Conservation (phyloP, 2,329 filamentous ascomycete genomes). For the Aureobasidium sp. region DNA sequence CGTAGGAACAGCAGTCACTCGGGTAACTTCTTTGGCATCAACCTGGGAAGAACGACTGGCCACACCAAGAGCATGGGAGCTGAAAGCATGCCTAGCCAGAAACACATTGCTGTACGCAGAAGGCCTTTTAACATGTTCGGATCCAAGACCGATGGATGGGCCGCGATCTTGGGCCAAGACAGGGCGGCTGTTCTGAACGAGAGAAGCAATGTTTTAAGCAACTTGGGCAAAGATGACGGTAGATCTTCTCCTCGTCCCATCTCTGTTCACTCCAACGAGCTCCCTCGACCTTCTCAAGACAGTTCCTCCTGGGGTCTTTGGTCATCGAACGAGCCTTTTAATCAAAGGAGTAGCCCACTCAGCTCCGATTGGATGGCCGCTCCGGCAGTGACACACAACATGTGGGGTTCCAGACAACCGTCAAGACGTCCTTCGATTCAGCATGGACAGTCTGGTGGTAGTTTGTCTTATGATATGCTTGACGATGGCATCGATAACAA, state of each 20-base stretch:
- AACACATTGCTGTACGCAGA: slow-evolving; percentile 36
- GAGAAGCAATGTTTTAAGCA: neutral
- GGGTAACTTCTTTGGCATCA: slow-evolving; percentile 39
- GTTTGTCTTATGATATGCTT: slow-evolving; percentile 47
- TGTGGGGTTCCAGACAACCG: slow-evolving; percentile 57
- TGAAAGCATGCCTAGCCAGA: slow-evolving; percentile 21
- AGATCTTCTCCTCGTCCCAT: slow-evolving; percentile 51
- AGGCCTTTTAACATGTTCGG: slow-evolving; percentile 46
- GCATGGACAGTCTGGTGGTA: slow-evolving; percentile 60
- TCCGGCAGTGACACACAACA: slow-evolving; percentile 18
- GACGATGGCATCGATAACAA: slow-evolving; percentile 44
- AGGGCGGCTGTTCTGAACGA: slow-evolving; percentile 26
- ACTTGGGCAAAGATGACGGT: neutral
- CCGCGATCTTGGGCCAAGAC: slow-evolving; percentile 35
- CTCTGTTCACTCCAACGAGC: slow-evolving; percentile 45
- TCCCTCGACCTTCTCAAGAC: slow-evolving; percentile 73
- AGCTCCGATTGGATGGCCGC: slow-evolving; percentile 47
- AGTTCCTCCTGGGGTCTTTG: slow-evolving; percentile 60
- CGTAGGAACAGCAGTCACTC: slow-evolving; percentile 49
- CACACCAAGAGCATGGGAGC: slow-evolving; percentile 15
- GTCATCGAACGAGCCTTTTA: slow-evolving; percentile 43
- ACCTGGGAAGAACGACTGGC: slow-evolving; percentile 29
- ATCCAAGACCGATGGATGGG: slow-evolving; percentile 46
- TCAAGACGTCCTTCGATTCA: slow-evolving; percentile 78
- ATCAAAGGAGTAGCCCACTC: slow-evolving; percentile 47